phyloP scores from a whole-genome alignment of 2,329 filamentous ascomycete species.

The Stemphylium beticola region DNA sequence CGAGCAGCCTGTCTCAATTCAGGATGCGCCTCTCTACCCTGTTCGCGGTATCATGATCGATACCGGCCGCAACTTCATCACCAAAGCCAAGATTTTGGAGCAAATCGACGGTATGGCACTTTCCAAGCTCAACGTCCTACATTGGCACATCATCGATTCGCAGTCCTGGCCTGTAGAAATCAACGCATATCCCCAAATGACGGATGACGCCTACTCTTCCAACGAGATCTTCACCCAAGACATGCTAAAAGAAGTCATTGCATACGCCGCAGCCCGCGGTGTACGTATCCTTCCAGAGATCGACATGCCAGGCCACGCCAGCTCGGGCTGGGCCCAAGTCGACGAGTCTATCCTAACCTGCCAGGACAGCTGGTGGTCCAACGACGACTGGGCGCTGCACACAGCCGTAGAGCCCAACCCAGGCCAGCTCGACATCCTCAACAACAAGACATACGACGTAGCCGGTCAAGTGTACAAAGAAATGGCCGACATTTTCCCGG shows the following conservation, averaged over 20 bases:
- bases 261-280: slow-evolving; percentile 60
- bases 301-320: slow-evolving; percentile 66
- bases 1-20: slow-evolving; percentile 60
- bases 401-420: slow-evolving; percentile 64
- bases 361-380: slow-evolving; percentile 65
- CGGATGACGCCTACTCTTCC: slow-evolving; percentile 60
- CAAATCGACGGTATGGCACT: slow-evolving; percentile 63
- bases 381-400: slow-evolving; percentile 61
- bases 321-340: slow-evolving; percentile 62
- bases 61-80: slow-evolving; percentile 62
- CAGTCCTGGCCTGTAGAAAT: slow-evolving; percentile 64
- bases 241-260: slow-evolving; percentile 54
- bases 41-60: slow-evolving; percentile 64
- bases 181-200: slow-evolving; percentile 58
- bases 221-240: slow-evolving; percentile 55
- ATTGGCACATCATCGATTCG: slow-evolving; percentile 63
- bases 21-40: slow-evolving; percentile 59
- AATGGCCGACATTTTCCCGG: slow-evolving; percentile 57
- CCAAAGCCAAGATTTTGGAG: slow-evolving; percentile 58
- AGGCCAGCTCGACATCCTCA: slow-evolving; percentile 62
- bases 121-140: slow-evolving; percentile 63
- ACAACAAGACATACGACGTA: slow-evolving; percentile 62
- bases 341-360: slow-evolving; percentile 64
- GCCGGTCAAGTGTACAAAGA: slow-evolving; percentile 62
- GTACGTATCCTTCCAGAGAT: slow-evolving; percentile 67